Evolutionary conservation across 495 filamentous ascomycete genomes (phyloP).

Genomic region (Parachaetomium inaequale): DNA sequence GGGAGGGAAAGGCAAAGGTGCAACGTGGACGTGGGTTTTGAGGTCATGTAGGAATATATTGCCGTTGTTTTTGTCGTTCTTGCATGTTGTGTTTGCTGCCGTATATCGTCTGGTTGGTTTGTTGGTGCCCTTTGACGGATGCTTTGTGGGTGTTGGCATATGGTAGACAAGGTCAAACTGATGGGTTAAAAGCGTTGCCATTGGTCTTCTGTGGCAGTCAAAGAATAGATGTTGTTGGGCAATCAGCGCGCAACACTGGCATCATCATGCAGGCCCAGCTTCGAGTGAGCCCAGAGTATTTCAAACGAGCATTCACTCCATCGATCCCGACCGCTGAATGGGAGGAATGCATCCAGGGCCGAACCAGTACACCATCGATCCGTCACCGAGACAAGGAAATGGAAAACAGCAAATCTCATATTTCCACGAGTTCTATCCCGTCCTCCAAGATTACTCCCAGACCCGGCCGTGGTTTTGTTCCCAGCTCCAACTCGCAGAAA

Average conservation of each 20-base stretch:
- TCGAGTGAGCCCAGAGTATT: too few relatives aligned
- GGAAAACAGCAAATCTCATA: conserved; percentile 8
- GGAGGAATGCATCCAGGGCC: too few relatives aligned
- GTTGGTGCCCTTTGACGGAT: not conserved
- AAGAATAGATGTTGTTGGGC: too few relatives aligned
- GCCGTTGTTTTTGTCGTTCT: conserved; percentile 10
- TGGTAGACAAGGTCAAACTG: too few relatives aligned
- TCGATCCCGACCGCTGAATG: too few relatives aligned
- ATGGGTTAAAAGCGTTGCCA: too few relatives aligned
- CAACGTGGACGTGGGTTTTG: conserved; percentile 12
- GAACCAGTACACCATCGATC: too few relatives aligned
- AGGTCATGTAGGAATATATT: conserved; percentile 26
- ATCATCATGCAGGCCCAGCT: too few relatives aligned
- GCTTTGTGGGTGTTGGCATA: not conserved
- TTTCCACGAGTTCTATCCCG: conserved; percentile 10
- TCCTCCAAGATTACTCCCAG: not conserved
- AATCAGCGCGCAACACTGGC: too few relatives aligned
- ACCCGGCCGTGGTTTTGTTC: not conserved
- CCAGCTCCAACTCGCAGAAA: conserved; percentile 10
- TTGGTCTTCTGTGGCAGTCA: too few relatives aligned
- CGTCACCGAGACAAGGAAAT: too few relatives aligned
- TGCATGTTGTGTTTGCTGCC: conserved; percentile 2
- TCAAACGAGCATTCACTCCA: too few relatives aligned
- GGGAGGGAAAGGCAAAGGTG: conserved; percentile 7
- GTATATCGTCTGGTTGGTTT: not conserved